phyloP scores from a whole-genome alignment of 2,329 filamentous ascomycete genomes.

The Colletotrichum echinochloae region DNA sequence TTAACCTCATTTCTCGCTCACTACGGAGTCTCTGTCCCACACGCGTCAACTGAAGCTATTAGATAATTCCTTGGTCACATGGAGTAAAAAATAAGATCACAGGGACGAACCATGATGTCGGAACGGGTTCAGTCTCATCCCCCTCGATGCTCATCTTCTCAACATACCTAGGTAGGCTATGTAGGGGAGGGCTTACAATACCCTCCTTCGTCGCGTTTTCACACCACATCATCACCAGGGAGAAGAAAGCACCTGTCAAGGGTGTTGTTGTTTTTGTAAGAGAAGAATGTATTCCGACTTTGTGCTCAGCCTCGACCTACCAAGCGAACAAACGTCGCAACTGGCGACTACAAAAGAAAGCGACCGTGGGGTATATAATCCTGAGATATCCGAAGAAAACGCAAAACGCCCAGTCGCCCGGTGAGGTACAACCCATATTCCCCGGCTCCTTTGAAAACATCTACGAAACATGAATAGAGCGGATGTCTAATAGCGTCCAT shows the following conservation, averaged over 20 bases:
- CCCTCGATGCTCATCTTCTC: too few species aligned
- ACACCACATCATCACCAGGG: not conserved
- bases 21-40: too few species aligned
- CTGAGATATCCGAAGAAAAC: not conserved
- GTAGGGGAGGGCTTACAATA: not conserved
- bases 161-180: not conserved
- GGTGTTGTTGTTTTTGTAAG: not conserved
- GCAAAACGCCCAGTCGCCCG: not conserved
- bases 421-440: not conserved
- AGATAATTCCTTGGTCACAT: too few species aligned
- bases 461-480: not conserved
- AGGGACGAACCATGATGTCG: too few species aligned
- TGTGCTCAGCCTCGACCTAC: not conserved
- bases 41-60: too few species aligned
- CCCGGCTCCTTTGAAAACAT: not conserved
- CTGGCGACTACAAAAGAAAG: not conserved
- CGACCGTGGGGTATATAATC: conserved; percentile 25
- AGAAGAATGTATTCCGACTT: not conserved
- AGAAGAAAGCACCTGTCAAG: not conserved
- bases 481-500: not conserved
- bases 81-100: too few species aligned
- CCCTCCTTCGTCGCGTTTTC: not conserved
- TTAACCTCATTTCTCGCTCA: not conserved
- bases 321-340: not conserved
- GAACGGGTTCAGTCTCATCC: not conserved